phyloP scores from a whole-genome alignment of 1,139 yeast species.

The Lodderomyces parapsilosis region DNA sequence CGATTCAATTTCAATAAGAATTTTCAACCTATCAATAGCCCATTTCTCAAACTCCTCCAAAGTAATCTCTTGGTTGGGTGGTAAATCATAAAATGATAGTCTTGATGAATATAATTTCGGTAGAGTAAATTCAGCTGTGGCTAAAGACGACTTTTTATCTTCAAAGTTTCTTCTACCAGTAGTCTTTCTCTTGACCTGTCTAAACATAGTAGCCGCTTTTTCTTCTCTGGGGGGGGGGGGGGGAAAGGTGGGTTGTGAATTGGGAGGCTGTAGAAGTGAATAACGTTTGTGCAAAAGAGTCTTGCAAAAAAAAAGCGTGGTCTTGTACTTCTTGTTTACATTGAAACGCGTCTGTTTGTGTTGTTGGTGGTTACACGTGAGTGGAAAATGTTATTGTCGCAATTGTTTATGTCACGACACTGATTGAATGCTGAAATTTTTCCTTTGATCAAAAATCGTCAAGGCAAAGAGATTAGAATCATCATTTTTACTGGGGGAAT shows the following conservation, averaged over 20 bases:
- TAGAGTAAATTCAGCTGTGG: slow-evolving; percentile 28
- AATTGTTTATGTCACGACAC: background rate
- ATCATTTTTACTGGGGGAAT: background rate
- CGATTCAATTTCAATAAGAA: slow-evolving; percentile 82
- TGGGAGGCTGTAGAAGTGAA: too few relatives aligned
- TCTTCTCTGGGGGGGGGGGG: background rate
- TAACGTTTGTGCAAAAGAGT: too few relatives aligned
- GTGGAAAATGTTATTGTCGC: background rate
- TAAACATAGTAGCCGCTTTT: slow-evolving; percentile 50
- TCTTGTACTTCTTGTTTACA: too few relatives aligned
- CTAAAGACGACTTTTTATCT: slow-evolving; percentile 27
- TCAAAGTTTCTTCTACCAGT: slow-evolving; percentile 75
- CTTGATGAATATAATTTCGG: slow-evolving; percentile 26
- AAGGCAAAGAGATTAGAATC: background rate
- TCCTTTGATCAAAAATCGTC: background rate
- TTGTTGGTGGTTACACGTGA: too few relatives aligned
- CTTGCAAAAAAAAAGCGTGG: too few relatives aligned
- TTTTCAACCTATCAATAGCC: slow-evolving; percentile 89
- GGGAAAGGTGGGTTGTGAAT: too few relatives aligned
- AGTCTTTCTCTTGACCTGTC: slow-evolving; percentile 73
- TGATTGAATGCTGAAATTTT: background rate
- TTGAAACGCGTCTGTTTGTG: too few relatives aligned
- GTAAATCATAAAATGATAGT: slow-evolving; percentile 65
- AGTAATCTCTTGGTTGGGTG: slow-evolving; percentile 84
- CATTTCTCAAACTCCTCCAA: slow-evolving; percentile 89